Evolutionary conservation across 2,329 filamentous ascomycete genomes (phyloP).

Genomic region (Talaromyces albobiverticillius): DNA sequence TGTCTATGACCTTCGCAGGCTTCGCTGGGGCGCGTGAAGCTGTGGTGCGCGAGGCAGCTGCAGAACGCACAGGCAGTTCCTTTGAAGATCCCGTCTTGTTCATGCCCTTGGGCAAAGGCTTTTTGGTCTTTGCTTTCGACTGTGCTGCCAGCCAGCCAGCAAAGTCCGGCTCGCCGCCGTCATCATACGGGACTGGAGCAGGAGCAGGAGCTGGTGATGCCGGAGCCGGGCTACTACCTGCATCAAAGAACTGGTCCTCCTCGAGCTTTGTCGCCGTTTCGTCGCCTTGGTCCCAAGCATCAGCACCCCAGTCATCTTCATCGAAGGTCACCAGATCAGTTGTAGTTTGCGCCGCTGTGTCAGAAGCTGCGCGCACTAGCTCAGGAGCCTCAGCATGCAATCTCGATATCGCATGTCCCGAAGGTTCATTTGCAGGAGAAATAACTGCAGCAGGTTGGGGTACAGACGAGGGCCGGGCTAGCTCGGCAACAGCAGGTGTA

Average conservation of each 20-base stretch:
- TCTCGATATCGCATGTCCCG: constrained; percentile 21
- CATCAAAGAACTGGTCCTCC: constrained; percentile 45
- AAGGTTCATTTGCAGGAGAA: constrained; percentile 26
- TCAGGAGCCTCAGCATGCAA: constrained; percentile 26
- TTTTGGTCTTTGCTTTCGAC: constrained; percentile 68
- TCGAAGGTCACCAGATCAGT: constrained; percentile 20
- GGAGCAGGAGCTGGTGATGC: constrained; percentile 24
- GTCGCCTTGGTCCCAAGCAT: constrained; percentile 71
- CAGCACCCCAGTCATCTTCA: constrained; percentile 44
- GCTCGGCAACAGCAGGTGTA: constrained; percentile 42
- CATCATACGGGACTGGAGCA: constrained; percentile 62
- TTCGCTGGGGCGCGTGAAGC: constrained; percentile 45
- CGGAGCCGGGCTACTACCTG: constrained; percentile 30
- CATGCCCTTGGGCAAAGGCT: constrained; percentile 73
- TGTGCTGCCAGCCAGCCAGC: constrained; percentile 92
- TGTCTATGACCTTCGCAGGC: constrained; percentile 65
- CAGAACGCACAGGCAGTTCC: constrained; percentile 31
- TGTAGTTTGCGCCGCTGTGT: constrained; percentile 45
- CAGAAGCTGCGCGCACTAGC: constrained; percentile 40
- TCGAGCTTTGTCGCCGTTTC: constrained; percentile 42
- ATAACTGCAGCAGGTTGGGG: constrained; percentile 40
- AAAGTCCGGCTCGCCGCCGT: constrained; percentile 89
- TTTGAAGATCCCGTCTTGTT: constrained; percentile 54
- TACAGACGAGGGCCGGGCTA: constrained; percentile 47
- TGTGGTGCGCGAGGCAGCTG: constrained; percentile 36